Base-by-base conservation (phyloP, 176 grass and related monocot genomes). In the Neostapfia colusana region DNA sequence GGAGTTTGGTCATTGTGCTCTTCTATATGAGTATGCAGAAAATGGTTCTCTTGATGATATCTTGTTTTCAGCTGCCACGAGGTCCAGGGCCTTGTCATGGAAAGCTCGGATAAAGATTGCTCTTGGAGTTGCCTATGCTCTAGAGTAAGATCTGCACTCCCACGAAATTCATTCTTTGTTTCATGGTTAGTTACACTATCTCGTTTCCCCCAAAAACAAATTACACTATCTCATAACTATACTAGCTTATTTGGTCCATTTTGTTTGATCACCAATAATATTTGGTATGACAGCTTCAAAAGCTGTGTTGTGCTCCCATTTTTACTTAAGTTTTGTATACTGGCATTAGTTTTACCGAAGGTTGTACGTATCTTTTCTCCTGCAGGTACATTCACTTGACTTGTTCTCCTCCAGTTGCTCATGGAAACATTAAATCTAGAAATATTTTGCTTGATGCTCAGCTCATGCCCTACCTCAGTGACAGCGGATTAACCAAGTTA, bases 391-490 rank as follows among this genome's bases (percentile, higher is more conserved):
- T 98, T 58, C 95, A 98, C 60, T 84, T 83, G 65, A 81, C 79
- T 17, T 93, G 91, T 78, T 92, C 87, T 73, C 91, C 95, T 90
- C 79, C 95, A 72, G 69, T 98, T 76, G 73, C 77, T 64, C 95
- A 98, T 84, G 92, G 89, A 85, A 98, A 98, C 77, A 89, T 98
- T 67, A 94, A 92, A 83, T 74, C 95, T 27, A 80, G 75, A 82
- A 98, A 98, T 83, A 89, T 98, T 88, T 87, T 98, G 61, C 91
- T 98, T 40, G 95, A 98, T 82, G 89, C 90, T 82, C 86, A 98
- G 79, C 85, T 93, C 45, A 89, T 92, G 85, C 95, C 95, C 61
- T 93, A 84, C 74, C 79, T 98, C 65, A 90, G 88, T 79, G 91
- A 98, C 76, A 82, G 86, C 38, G 91, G 95, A 23, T 86, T 98